These are phyloP conservation scores for Pythium rhizo-oryzae DNA, from an alignment of 352 stramenopile genomes.

Conservation along the genomic window DNA sequence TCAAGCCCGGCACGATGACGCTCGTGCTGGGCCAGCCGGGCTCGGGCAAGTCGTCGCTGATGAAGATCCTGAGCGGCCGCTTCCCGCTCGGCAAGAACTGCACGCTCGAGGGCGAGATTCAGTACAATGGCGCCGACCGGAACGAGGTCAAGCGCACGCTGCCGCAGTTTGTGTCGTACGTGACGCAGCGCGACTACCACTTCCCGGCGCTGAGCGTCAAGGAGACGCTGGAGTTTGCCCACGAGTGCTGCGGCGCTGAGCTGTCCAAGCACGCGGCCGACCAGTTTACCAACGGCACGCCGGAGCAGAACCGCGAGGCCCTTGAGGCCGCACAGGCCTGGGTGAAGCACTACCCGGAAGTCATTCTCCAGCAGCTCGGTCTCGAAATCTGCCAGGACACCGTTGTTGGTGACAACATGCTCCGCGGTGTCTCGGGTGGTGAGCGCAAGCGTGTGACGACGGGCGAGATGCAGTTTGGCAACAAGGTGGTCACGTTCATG, in stretches of 20 bases:
- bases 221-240: constrained; percentile 61
- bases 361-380: constrained; percentile 42
- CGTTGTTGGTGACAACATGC: constrained; percentile 47
- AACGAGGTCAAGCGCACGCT: constrained; percentile 36
- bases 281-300: constrained; percentile 19
- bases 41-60: constrained; percentile 60
- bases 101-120: constrained; percentile 46
- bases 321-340: constrained; percentile 24
- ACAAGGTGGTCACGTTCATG: constrained; percentile 53
- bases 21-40: constrained; percentile 61
- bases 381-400: constrained; percentile 41
- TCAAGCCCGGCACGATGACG: constrained; percentile 58
- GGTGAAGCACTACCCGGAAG: constrained; percentile 38
- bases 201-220: constrained; percentile 52
- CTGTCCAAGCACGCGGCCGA: constrained; percentile 37
- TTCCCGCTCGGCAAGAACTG: constrained; percentile 53
- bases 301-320: constrained; percentile 22
- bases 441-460: constrained; percentile 37
- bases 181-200: constrained; percentile 55
- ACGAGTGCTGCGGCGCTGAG: constrained; percentile 53
- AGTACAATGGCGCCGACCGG: constrained; percentile 49
- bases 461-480: constrained; percentile 68
- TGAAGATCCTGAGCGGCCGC: constrained; percentile 58
- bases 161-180: constrained; percentile 57
- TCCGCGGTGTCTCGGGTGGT: constrained; percentile 49